Evolutionary conservation across 129 eudicot species (phyloP).

Genomic region (Gnaphalium uliginosum): DNA sequence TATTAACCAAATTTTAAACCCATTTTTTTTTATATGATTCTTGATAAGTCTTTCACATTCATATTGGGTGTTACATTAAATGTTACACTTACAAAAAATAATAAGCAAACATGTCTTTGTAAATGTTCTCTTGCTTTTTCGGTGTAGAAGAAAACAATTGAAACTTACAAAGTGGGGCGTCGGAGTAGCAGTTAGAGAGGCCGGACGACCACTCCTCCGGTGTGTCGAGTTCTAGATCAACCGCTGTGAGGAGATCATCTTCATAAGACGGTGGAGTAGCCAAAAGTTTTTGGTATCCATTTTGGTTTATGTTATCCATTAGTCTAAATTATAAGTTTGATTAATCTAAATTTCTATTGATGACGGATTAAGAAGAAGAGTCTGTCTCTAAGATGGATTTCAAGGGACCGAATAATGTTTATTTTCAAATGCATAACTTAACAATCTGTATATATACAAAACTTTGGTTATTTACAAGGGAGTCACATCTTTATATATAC

Average conservation of each 20-base stretch:
- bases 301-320: slow-evolving; percentile 14
- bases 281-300: slow-evolving; percentile 16
- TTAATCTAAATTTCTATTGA: too few species aligned
- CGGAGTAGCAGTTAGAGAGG: slow-evolving; percentile 48
- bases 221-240: slow-evolving; percentile 7
- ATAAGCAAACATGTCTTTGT: too few species aligned
- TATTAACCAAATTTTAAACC: not conserved
- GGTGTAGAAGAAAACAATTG: not conserved
- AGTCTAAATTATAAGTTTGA: not conserved
- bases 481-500: too few species aligned
- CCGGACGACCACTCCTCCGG: slow-evolving; percentile 48
- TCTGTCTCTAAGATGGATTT: not conserved
- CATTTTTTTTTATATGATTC: not conserved
- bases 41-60: too few species aligned
- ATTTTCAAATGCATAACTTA: not conserved
- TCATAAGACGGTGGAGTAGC: not conserved
- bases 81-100: too few species aligned
- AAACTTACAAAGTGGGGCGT: slow-evolving; percentile 45
- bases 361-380: too few species aligned
- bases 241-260: slow-evolving; percentile 8
- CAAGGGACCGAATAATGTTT: not conserved
- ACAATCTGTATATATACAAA: slow-evolving; percentile 9
- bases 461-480: slow-evolving; percentile 23
- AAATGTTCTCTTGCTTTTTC: too few species aligned
- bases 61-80: too few species aligned